These are phyloP conservation scores for Eurotiales sp. DNA, from an alignment of 2,329 filamentous ascomycete genomes.

Conservation along the genomic window DNA sequence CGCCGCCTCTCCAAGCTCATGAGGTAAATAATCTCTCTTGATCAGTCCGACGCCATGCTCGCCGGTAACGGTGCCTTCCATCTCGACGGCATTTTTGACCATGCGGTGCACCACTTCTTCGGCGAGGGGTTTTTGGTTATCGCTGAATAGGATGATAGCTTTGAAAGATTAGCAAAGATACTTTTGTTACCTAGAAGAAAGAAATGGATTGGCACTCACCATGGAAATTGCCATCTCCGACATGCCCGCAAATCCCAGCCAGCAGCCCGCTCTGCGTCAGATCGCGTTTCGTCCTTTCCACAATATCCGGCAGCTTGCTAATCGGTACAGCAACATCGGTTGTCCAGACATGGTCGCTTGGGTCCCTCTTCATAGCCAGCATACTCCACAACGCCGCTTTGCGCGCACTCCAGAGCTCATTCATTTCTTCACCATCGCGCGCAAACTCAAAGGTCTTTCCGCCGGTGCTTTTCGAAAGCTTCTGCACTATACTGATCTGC, in stretches of 20 bases:
- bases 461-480: constrained; percentile 52
- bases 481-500: constrained; percentile 58
- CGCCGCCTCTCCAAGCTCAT: constrained; percentile 59
- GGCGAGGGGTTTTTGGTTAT: constrained; percentile 53
- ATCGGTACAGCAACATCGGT: constrained; percentile 79
- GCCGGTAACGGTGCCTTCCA: constrained; percentile 69
- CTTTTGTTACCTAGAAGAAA: constrained; percentile 15
- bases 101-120: constrained; percentile 63
- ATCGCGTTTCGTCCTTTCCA: constrained; percentile 65
- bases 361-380: constrained; percentile 59
- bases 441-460: constrained; percentile 67
- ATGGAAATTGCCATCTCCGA: constrained; percentile 73
- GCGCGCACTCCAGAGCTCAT: constrained; percentile 69
- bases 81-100: constrained; percentile 65
- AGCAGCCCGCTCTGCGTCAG: constrained; percentile 61
- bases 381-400: constrained; percentile 73
- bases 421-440: constrained; percentile 58
- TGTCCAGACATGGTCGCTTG: constrained; percentile 66
- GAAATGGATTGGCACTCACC: constrained; percentile 34
- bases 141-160: constrained; percentile 61
- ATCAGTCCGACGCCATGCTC: constrained; percentile 69
- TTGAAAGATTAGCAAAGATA: background rate
- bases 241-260: constrained; percentile 67
- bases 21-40: constrained; percentile 61
- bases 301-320: constrained; percentile 66